Conservation (phyloP, 1,284 basidiomycete species). For the Sphagnurus paluster region DNA sequence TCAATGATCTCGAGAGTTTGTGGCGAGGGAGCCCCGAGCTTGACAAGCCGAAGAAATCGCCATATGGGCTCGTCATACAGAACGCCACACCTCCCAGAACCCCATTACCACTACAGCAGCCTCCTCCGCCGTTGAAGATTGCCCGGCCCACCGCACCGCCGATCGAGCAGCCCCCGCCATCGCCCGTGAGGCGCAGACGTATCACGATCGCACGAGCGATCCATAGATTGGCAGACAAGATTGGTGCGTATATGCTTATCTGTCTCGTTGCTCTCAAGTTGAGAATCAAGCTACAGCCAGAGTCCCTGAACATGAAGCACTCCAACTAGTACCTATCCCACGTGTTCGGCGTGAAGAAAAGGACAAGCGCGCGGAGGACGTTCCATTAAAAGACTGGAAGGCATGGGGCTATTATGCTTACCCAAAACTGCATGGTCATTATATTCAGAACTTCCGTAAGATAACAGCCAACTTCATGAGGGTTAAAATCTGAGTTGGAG, state of each 20-base stretch:
- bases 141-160: not conserved
- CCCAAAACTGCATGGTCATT: conserved; percentile 35
- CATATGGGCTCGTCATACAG: conserved; percentile 4
- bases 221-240: conserved; percentile 11
- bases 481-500: conserved; percentile 1
- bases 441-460: conserved; percentile 40
- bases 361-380: conserved; percentile 8
- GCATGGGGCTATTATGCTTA: conserved; percentile 45
- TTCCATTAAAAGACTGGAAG: conserved; percentile 42
- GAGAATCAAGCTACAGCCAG: not conserved
- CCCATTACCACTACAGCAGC: not conserved
- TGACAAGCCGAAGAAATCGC: conserved; percentile 9
- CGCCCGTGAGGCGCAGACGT: not conserved
- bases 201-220: not conserved
- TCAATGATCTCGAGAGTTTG: conserved; percentile 23
- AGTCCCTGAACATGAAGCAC: not conserved
- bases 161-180: not conserved
- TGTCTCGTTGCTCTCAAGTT: not conserved
- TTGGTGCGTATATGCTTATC: not conserved
- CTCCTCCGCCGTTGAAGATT: not conserved
- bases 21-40: conserved; percentile 27
- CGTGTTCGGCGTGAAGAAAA: not conserved
- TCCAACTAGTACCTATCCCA: not conserved
- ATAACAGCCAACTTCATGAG: conserved; percentile 3
- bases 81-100: not conserved